Conservation (phyloP, 805 yeast genomes). For the Yamadazyma sp. region DNA sequence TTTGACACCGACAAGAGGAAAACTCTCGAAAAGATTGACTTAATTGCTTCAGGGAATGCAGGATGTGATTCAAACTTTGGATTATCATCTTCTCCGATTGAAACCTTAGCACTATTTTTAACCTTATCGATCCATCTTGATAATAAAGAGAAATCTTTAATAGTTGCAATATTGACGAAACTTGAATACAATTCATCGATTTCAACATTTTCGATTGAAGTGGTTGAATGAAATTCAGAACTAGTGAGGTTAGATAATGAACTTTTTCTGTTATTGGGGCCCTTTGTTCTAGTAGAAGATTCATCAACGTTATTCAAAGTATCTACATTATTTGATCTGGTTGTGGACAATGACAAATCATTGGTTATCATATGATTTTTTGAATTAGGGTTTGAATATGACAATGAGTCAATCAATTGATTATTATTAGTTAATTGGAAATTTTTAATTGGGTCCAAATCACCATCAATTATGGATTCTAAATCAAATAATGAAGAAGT, state of each 20-base stretch:
- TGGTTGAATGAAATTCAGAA: slow-evolving; percentile 5
- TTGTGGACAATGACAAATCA: neutral
- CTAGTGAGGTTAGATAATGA: slow-evolving; percentile 10
- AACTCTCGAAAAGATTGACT: slow-evolving; percentile 55
- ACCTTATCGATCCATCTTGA: slow-evolving; percentile 41
- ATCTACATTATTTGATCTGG: neutral
- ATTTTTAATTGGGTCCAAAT: slow-evolving; percentile 30
- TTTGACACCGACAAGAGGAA: slow-evolving; percentile 68
- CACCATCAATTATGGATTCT: slow-evolving; percentile 55
- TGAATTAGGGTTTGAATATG: slow-evolving; percentile 5
- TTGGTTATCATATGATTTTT: neutral
- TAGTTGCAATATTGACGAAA: slow-evolving; percentile 53
- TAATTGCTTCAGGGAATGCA: neutral
- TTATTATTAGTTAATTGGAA: slow-evolving; percentile 6
- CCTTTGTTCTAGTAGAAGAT: neutral
- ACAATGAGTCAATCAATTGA: slow-evolving; percentile 8
- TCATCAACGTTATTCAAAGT: neutral
- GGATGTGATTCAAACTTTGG: slow-evolving; percentile 6
- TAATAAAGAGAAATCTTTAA: slow-evolving; percentile 34
- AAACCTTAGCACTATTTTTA: slow-evolving; percentile 16
- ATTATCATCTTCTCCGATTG: slow-evolving; percentile 10
- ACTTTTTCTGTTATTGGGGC: slow-evolving; percentile 6
- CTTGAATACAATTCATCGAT: slow-evolving; percentile 72
- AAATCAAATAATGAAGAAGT: slow-evolving; percentile 67
- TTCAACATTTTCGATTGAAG: slow-evolving; percentile 35